phyloP scores from a whole-genome alignment of 352 stramenopile genomes.

The Blastocystis sp. region DNA sequence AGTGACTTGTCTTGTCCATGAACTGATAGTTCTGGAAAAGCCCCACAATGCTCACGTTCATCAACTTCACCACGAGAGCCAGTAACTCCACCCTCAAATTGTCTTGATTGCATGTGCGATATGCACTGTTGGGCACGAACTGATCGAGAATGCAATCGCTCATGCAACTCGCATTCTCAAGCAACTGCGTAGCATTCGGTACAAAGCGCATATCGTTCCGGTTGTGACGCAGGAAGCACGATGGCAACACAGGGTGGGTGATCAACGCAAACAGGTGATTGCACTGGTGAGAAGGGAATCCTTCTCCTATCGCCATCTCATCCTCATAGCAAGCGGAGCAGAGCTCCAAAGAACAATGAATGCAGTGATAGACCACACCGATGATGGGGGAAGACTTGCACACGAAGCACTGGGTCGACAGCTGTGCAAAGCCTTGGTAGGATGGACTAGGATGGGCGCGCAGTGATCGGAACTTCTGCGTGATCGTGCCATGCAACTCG shows the following conservation, averaged over 20 bases:
- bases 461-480: background rate
- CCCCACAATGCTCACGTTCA: background rate
- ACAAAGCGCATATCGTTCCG: constrained; percentile 48
- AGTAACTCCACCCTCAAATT: constrained; percentile 17
- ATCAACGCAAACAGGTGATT: constrained; percentile 50
- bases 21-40: constrained; percentile 39
- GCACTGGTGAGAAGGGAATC: constrained; percentile 11
- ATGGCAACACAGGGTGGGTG: background rate
- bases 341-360: constrained; percentile 1
- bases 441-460: background rate
- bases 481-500: background rate
- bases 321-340: background rate
- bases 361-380: constrained; percentile 17
- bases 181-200: background rate
- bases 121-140: background rate
- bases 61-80: background rate
- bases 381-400: constrained; percentile 16
- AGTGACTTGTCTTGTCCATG: background rate
- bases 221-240: constrained; percentile 3
- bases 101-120: background rate
- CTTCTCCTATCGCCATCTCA: background rate
- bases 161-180: background rate
- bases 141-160: background rate
- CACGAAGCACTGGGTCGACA: background rate
- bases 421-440: background rate